Base-by-base conservation (phyloP, 345 rosid species). In the Citrus trifoliata region DNA sequence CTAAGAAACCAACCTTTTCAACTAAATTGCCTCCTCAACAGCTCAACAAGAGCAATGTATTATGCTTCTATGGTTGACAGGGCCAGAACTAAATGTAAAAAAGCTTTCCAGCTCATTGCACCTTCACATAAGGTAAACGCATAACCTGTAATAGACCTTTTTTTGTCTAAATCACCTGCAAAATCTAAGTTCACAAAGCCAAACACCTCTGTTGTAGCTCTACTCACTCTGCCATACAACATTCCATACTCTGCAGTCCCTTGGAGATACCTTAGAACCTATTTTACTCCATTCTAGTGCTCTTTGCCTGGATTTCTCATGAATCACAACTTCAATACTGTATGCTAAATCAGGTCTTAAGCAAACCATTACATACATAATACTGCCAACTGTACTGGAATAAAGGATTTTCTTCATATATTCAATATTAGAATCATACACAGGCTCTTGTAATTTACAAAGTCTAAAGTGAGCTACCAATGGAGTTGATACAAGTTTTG, bases 321-420 rank as follows among this genome's bases (percentile, higher is more conserved):
- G 3, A 40, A 40, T 4, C 3, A 48, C 21, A 3, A 14, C 55
- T 12, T 19, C 2, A 12, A 16, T 4, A 48, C 2, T 16, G 6
- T 14, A 14, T 3, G 55, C 1, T 48, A 48, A 3, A 14, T 48
- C 1, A 14, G 0, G 5, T 48, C 6, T 48, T 3, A 1, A 48
- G 55, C 55, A 48, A 3, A 48, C 19, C 21, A 14, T 48, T 48
- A 19, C 55, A 48, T 48, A 48, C 19, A 48, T 48, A 3, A 16
- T 16, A 16, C 2, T 48, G 2, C 6, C 55, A 0, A 48, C 0
- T 48, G 9, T 21, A 14, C 2, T 48, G 0, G 21, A 3, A 48
- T 48, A 48, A 1, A 19, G 6, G 2, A 48, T 48, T 0, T 4
- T 48, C 5, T 14, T 48, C 2, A 48, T 48, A 48, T 48, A 48